These are phyloP conservation scores for Remersonia thermophila DNA, from an alignment of 2,329 filamentous ascomycete species.

Conservation along the genomic window DNA sequence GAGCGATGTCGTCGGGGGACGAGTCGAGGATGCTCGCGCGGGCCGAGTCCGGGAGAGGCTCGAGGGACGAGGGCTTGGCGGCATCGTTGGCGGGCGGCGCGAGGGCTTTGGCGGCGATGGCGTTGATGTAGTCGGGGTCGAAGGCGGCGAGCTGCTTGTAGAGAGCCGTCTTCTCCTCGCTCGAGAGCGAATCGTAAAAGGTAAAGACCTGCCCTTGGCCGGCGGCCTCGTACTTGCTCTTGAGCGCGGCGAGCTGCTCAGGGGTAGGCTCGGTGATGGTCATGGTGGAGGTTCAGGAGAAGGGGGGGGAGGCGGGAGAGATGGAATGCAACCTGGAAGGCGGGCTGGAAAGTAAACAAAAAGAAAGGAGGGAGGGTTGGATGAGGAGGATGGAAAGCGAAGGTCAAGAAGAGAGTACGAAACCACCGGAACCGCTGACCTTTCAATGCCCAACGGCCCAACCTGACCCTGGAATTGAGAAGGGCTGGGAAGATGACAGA, in stretches of 20 bases:
- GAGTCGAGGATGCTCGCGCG: slow-evolving; percentile 89
- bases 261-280: slow-evolving; percentile 38
- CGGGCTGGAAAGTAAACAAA: background rate
- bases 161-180: slow-evolving; percentile 61
- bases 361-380: background rate
- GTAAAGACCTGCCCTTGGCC: slow-evolving; percentile 73
- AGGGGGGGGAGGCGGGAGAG: background rate
- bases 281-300: background rate
- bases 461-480: too few species aligned
- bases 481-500: too few species aligned
- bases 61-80: slow-evolving; percentile 46
- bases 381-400: too few species aligned
- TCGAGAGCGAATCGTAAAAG: slow-evolving; percentile 71
- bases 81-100: slow-evolving; percentile 57
- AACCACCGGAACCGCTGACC: too few species aligned
- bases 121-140: slow-evolving; percentile 78
- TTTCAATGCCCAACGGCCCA: too few species aligned
- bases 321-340: too few species aligned
- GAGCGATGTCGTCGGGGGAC: slow-evolving; percentile 59
- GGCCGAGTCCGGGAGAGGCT: slow-evolving; percentile 77
- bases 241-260: slow-evolving; percentile 55
- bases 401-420: too few species aligned
- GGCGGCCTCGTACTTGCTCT: slow-evolving; percentile 60
- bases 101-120: slow-evolving; percentile 69
- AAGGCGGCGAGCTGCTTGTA: slow-evolving; percentile 73